Evolutionary conservation across 2,329 filamentous ascomycete genomes (phyloP), one percentile per base, ranked within the genome.

Genomic region (Aspergillus pseudoviridinutans): DNA sequence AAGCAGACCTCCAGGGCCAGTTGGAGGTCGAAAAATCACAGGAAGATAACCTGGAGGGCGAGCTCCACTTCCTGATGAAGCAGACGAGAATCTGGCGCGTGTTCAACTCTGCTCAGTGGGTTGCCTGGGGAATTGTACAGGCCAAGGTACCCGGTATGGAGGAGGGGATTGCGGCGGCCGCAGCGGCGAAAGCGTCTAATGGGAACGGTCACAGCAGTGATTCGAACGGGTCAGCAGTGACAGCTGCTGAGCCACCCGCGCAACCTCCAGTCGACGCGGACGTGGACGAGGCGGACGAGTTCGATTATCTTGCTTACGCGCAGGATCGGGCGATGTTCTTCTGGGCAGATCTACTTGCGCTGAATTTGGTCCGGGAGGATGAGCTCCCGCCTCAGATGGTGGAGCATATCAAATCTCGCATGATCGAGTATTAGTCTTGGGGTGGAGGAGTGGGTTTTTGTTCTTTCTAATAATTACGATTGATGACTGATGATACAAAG

Each of bases 101-200:
- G 0, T 90, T 91, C 42, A 96, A 94, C 75, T 92, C 88, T 38
- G 91, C 91, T 1, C 86, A 90, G 76, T 99, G 94, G 94, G 85
- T 95, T 25, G 90, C 92, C 1, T 99, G 94, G 94, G 94, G 94
- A 25, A 91, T 97, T 60, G 89, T 99, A 53, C 94, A 99, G 76
- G 93, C 94, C 50, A 92, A 94, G 71, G 82, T 96, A 1, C 87
- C 90, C 0, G 90, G 87, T 0, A 80, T 93, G 71, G 84, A 88
- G 53, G 74, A 75, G 56, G 74, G 71, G 10, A 66, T 72, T 60
- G 50, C 52, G 52, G 61, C 55, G 44, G 58, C 38, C 24, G 62
- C 55, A 12, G 55, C 56, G n/a, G 61, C 65, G 47, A 56, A 66
- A 60, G 22, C 59, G 61, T 27, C 65, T 60, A 44, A 68, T 12